A percentile compares a stretch with the other conserved stretches of the same genome.
Evolutionary conservation across 208 protist species (phyloP).

Genomic region (Acanthamoeba castellanii): DNA sequence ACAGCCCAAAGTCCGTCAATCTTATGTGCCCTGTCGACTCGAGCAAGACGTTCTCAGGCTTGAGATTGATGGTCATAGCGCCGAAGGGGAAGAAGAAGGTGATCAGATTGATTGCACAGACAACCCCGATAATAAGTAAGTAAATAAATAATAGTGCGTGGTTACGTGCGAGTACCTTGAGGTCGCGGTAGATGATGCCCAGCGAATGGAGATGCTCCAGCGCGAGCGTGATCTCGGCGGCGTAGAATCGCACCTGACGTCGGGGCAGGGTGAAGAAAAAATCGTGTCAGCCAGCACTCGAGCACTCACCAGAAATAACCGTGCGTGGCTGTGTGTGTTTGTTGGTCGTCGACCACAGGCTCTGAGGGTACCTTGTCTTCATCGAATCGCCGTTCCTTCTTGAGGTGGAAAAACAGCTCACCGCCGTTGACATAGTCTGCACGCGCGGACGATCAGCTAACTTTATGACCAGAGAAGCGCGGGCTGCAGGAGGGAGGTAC

Average conservation of each 20-base stretch:
- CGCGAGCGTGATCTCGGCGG: constrained; percentile 87
- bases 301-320: not conserved
- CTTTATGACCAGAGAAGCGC: constrained; percentile 45
- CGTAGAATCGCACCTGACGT: constrained; percentile 81
- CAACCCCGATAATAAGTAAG: no score
- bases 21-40: constrained; percentile 41
- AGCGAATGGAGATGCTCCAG: constrained; percentile 86
- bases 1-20: constrained; percentile 42
- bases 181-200: constrained; percentile 79
- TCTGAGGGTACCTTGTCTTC: not conserved
- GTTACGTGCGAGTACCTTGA: no score
- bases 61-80: constrained; percentile 78
- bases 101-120: not conserved
- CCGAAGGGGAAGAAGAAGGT: not conserved
- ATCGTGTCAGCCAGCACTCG: not conserved
- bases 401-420: constrained; percentile 68
- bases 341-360: constrained; percentile 46
- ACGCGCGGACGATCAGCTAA: not conserved
- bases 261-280: not conserved
- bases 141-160: no score
- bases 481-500: not conserved
- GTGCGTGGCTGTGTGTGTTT: constrained; percentile 76
- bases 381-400: constrained; percentile 1
- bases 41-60: constrained; percentile 86
- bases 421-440: constrained; percentile 88